Evolutionary conservation across 139 green algal species (phyloP), one percentile per base, ranked within the genome.

Genomic region (Zygnema circumcarinatum): DNA sequence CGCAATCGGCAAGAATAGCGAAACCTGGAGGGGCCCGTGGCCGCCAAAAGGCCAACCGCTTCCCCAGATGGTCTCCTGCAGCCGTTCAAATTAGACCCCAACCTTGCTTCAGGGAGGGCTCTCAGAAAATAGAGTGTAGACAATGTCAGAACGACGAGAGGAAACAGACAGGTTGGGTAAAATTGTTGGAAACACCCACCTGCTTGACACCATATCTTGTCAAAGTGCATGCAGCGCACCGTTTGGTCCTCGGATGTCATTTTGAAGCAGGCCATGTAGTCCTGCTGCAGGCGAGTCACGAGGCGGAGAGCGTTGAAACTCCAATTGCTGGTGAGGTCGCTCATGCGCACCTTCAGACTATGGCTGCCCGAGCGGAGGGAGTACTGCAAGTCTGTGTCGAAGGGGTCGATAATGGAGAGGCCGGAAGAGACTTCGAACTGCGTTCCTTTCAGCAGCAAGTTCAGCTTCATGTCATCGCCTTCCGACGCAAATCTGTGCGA

Each of bases 141-240:
- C 29, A 72, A n/a, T n/a, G n/a, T n/a, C n/a, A n/a, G n/a, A n/a
- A n/a, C n/a, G n/a, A n/a, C n/a, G n/a, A n/a, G n/a, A n/a, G n/a
- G n/a, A n/a, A n/a, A n/a, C n/a, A n/a, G n/a, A n/a, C n/a, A n/a
- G n/a, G n/a, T n/a, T n/a, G n/a, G n/a, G n/a, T n/a, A n/a, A n/a
- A n/a, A n/a, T n/a, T n/a, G n/a, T n/a, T n/a, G n/a, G n/a, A n/a
- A n/a, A n/a, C n/a, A n/a, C n/a, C n/a, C n/a, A n/a, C n/a, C n/a
- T n/a, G n/a, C n/a, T n/a, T n/a, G n/a, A n/a, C n/a, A 3, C 75
- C 75, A 83, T 39, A 83, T 83, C 75, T 74, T 83, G 75, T 83
- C 75, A 73, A 83, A 83, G 40, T 83, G 75, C 32, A 25, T 22
- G 35, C 75, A 83, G 25, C 31, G 25, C 29, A 83, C 75, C 29